Conservation (phyloP, 2,329 filamentous ascomycete species). For the Rhynchosporium secalis region DNA sequence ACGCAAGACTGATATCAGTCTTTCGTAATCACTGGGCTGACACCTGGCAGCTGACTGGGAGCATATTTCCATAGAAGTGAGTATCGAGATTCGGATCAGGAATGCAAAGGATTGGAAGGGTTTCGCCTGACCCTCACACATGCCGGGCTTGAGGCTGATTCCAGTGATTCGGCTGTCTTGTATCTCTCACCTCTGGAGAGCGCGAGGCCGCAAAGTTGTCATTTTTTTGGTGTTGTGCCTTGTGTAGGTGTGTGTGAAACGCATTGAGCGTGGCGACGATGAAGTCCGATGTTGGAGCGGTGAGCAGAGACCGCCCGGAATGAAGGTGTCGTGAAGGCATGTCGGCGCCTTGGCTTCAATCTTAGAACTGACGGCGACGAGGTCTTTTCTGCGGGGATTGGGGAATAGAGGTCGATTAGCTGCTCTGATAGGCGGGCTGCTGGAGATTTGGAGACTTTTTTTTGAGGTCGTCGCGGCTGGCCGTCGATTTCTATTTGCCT, state of each 20-base stretch:
- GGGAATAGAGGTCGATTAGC: neutral
- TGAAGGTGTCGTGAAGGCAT: conserved; percentile 19
- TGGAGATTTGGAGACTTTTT: conserved; percentile 16
- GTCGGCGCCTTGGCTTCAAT: conserved; percentile 9
- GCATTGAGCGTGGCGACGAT: conserved; percentile 17
- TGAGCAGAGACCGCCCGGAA: conserved; percentile 13
- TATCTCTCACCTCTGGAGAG: conserved; percentile 15
- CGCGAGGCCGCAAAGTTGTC: neutral
- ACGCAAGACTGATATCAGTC: conserved; percentile 14
- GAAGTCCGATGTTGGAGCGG: conserved; percentile 17
- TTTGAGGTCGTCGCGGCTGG: conserved; percentile 19
- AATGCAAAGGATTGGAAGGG: conserved; percentile 17
- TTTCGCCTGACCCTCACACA: conserved; percentile 20
- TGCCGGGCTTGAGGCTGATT: conserved; percentile 21
- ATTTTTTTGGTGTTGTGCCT: conserved; percentile 10
- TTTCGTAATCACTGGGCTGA: conserved; percentile 18
- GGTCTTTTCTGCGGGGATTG: conserved; percentile 17
- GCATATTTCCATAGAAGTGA: conserved; percentile 3
- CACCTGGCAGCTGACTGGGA: conserved; percentile 18
- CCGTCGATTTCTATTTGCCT: conserved; percentile 9
- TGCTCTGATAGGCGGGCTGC: conserved; percentile 11
- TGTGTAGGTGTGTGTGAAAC: neutral
- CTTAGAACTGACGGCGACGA: conserved; percentile 15
- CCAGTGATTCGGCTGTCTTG: conserved; percentile 13
- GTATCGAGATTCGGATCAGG: conserved; percentile 13